These are phyloP conservation scores for Candida hispaniensis DNA, from an alignment of 805 yeast genomes.

Conservation along the genomic window DNA sequence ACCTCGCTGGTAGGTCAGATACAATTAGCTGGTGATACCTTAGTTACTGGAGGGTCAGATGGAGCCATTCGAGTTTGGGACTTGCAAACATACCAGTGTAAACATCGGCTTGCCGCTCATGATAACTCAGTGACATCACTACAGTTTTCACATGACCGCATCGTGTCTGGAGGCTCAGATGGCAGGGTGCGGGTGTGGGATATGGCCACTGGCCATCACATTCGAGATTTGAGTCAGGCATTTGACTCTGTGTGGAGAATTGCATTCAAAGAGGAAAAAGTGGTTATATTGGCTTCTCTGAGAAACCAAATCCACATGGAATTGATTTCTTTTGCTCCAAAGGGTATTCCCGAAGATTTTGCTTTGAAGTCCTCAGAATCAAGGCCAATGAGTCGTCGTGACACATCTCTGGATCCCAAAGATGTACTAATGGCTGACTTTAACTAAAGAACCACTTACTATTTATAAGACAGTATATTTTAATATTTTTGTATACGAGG, in stretches of 20 bases:
- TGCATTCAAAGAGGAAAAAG: constrained; percentile 32
- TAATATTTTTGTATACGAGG: no score
- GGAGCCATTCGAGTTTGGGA: constrained; percentile 81
- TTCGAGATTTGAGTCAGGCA: constrained; percentile 30
- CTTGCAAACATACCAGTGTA: constrained; percentile 66
- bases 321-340: constrained; percentile 30
- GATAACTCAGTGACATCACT: constrained; percentile 35
- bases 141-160: constrained; percentile 31
- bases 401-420: no score
- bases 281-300: constrained; percentile 31
- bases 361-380: no score
- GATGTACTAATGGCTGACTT: no score
- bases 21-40: constrained; percentile 55
- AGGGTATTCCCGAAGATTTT: no score
- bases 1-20: constrained; percentile 88
- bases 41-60: constrained; percentile 78
- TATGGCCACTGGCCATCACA: constrained; percentile 30
- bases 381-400: no score
- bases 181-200: constrained; percentile 36
- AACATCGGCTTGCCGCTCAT: constrained; percentile 45
- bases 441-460: no score
- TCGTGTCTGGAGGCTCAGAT: constrained; percentile 36
- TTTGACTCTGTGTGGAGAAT: constrained; percentile 35
- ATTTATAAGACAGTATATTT: no score
- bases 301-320: constrained; percentile 28